These are phyloP conservation scores for Plectosphaerella plurivora DNA, from an alignment of 2,329 filamentous ascomycete genomes.

Conservation along the genomic window DNA sequence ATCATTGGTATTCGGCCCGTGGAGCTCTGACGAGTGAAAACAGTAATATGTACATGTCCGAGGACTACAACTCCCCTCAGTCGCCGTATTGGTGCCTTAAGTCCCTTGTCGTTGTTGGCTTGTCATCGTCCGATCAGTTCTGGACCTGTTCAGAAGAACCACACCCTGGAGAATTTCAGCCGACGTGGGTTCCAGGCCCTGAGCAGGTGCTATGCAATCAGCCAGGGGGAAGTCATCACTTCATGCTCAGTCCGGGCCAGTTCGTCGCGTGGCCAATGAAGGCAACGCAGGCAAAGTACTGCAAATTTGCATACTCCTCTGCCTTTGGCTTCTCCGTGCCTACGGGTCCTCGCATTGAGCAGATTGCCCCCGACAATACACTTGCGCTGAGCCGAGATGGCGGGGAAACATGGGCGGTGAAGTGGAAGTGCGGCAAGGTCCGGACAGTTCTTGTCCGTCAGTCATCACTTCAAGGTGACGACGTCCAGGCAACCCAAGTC, in stretches of 20 bases:
- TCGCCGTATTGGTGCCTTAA: constrained; percentile 45
- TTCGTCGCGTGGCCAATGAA: constrained; percentile 32
- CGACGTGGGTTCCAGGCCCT: constrained; percentile 16
- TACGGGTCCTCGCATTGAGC: constrained; percentile 25
- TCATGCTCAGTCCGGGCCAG: constrained; percentile 34
- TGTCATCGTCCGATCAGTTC: constrained; percentile 28
- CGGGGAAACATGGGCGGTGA: constrained; percentile 23
- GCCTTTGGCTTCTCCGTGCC: constrained; percentile 40
- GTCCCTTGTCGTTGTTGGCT: constrained; percentile 29
- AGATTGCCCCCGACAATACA: constrained; percentile 27
- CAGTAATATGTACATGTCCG: constrained; percentile 40
- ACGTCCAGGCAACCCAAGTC: constrained; percentile 3
- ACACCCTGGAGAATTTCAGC: constrained; percentile 21
- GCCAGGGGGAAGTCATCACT: constrained; percentile 29
- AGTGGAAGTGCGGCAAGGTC: constrained; percentile 20
- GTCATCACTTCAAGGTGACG: not conserved
- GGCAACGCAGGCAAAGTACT: constrained; percentile 37
- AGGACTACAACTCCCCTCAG: constrained; percentile 47
- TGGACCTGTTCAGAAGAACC: constrained; percentile 32
- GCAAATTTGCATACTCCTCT: constrained; percentile 44
- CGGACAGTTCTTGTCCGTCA: not conserved
- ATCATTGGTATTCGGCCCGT: too few species aligned
- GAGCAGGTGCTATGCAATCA: constrained; percentile 40
- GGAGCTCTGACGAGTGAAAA: too few species aligned
- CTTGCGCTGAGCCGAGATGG: constrained; percentile 24